Evolutionary conservation across 805 yeast species (phyloP).

Genomic region (Debaryomyces tyrocola): DNA sequence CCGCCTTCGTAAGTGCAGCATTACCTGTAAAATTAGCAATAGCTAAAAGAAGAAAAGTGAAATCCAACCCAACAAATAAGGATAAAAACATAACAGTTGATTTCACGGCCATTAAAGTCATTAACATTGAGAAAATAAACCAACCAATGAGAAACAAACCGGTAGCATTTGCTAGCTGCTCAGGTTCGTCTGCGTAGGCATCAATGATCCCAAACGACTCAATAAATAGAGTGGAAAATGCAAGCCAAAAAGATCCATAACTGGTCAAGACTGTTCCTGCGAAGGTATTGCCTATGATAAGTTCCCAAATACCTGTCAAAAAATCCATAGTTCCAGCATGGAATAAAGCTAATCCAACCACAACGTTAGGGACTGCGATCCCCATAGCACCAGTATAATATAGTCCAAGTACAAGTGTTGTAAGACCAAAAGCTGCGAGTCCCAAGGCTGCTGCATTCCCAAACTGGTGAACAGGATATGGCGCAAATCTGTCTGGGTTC

Average conservation of each 20-base stretch:
- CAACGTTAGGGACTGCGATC: slow-evolving; percentile 40
- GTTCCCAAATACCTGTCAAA: slow-evolving; percentile 52
- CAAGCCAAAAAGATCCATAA: slow-evolving; percentile 58
- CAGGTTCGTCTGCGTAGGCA: slow-evolving; percentile 45
- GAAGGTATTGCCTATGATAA: slow-evolving; percentile 53
- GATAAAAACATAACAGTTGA: slow-evolving; percentile 51
- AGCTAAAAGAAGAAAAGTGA: slow-evolving; percentile 54
- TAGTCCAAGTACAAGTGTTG: slow-evolving; percentile 50
- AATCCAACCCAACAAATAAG: slow-evolving; percentile 52
- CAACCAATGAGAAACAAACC: slow-evolving; percentile 64
- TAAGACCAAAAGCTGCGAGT: slow-evolving; percentile 46
- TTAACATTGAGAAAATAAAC: slow-evolving; percentile 62
- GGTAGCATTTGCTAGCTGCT: slow-evolving; percentile 45
- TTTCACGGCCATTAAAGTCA: slow-evolving; percentile 54
- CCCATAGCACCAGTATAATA: slow-evolving; percentile 47
- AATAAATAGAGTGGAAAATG: slow-evolving; percentile 48
- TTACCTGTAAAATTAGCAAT: slow-evolving; percentile 49
- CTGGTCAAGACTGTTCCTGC: slow-evolving; percentile 53
- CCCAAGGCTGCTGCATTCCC: slow-evolving; percentile 61
- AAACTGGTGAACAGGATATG: slow-evolving; percentile 45
- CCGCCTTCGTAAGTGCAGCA: slow-evolving; percentile 35
- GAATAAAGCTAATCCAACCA: slow-evolving; percentile 49
- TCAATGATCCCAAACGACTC: slow-evolving; percentile 57
- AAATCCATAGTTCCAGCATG: slow-evolving; percentile 52
- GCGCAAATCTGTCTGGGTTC: slow-evolving; percentile 45